Evolutionary conservation across 352 stramenopile genomes (phyloP), one percentile per base, ranked within the genome.

Genomic region (Pythium guiyangense): DNA sequence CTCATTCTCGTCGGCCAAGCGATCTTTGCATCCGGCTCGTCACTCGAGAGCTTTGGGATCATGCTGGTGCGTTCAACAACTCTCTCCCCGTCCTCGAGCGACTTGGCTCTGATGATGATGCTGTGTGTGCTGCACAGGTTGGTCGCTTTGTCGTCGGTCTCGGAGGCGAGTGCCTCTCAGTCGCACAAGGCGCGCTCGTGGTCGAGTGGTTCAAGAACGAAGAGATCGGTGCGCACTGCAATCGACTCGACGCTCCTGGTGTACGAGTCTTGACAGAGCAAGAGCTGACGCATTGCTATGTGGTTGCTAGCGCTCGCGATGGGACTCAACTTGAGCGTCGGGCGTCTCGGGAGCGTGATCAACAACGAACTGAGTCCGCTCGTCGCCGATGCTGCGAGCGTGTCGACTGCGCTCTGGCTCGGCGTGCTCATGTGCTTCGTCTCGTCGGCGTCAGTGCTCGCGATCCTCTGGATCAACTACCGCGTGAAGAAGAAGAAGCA

Each of bases 151-250:
- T 98, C 20, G 98, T 96, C 67, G 94, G 94, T 18, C 84, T 98
- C 44, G 94, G 92, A 47, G 92, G 88, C 31, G 94, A 98, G 60
- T 97, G 77, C 39, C 69, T 98, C 8, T 87, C 75, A 46, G 94
- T 98, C 10, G 90, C 88, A 9, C 84, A 96, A 56, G 90, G 81
- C 18, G 96, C 92, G 6, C 76, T 98, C 6, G 71, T 97, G 2
- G 88, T 88, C 2, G 83, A 86, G 8, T 98, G 94, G 94, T 98
- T 98, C 66, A 87, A 92, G 56, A 94, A 94, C 56, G 96, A 79
- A 59, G 91, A 98, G 48, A 1, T 22, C n/a, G 6, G 22, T 22
- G 22, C 0, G 45, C 9, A 20, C n/a, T 52, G 9, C 53, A 1
- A 22, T 22, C 0, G 22, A 22, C 22, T 22, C 22, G 22, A 22